A percentile compares a stretch with the other conserved stretches of the same genome.
phyloP scores from a whole-genome alignment of 768 basidiomycete genomes.

The Lentinula guzmanii region DNA sequence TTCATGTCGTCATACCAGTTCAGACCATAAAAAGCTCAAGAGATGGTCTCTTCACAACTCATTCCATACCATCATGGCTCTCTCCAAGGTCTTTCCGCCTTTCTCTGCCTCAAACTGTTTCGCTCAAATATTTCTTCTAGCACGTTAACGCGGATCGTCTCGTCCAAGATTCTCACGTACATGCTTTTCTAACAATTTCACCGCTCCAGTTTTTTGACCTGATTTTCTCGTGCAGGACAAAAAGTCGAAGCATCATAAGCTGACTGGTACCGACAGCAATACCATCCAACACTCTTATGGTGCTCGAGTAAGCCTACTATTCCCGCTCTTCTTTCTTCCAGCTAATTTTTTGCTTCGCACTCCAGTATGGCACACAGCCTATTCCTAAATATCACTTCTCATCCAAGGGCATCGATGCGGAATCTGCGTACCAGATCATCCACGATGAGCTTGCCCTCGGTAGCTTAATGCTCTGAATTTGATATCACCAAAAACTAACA shows the following conservation, averaged over 20 bases:
- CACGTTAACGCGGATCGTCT: slow-evolving; percentile 66
- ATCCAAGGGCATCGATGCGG: slow-evolving; percentile 46
- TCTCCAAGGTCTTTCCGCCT: slow-evolving; percentile 43
- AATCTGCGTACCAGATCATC: slow-evolving; percentile 50
- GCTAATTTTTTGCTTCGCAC: neutral
- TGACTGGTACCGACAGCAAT: slow-evolving; percentile 28
- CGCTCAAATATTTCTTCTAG: slow-evolving; percentile 23
- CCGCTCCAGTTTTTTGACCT: slow-evolving; percentile 1
- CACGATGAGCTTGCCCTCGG: slow-evolving; percentile 67
- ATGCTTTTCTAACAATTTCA: neutral
- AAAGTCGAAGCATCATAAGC: slow-evolving; percentile 26
- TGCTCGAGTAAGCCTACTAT: slow-evolving; percentile 27
- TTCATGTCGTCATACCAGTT: neutral
- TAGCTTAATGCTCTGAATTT: slow-evolving; percentile 18
- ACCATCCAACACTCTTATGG: slow-evolving; percentile 43
- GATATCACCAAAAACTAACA: slow-evolving; percentile 40
- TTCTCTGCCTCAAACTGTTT: neutral
- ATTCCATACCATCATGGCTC: slow-evolving; percentile 37
- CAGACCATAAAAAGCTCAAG: neutral
- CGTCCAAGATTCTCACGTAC: slow-evolving; percentile 50
- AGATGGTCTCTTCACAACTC: neutral
- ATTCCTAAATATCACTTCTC: slow-evolving; percentile 64
- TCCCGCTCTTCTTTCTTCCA: neutral
- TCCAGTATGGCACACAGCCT: slow-evolving; percentile 49
- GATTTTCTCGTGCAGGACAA: slow-evolving; percentile 35